Conservation (phyloP, 2,329 filamentous ascomycete species). For the Fusarium austroafricanum region DNA sequence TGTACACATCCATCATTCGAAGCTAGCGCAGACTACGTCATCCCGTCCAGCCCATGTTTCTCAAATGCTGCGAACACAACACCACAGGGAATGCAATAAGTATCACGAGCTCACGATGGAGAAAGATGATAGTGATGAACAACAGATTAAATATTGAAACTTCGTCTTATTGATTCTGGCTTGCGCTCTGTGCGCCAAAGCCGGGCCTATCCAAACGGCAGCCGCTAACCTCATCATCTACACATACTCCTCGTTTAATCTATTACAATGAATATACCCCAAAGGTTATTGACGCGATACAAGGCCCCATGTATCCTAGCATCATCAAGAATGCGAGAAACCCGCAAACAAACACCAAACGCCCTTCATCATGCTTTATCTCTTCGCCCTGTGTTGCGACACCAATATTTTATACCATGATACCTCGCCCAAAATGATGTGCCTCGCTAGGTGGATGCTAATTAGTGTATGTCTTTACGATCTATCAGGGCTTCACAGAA, state of each 20-base stretch:
- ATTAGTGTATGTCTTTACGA: conserved; percentile 22
- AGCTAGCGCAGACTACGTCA: conserved; percentile 32
- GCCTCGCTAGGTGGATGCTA: conserved; percentile 34
- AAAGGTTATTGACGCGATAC: conserved; percentile 27
- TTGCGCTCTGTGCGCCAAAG: conserved; percentile 19
- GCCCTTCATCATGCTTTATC: conserved; percentile 44
- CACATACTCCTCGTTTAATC: conserved; percentile 40
- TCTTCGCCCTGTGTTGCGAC: conserved; percentile 33
- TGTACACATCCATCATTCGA: not conserved
- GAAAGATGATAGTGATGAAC: not conserved
- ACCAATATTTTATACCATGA: conserved; percentile 23
- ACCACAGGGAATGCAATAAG: not conserved
- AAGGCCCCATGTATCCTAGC: conserved; percentile 24
- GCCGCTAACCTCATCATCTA: conserved; percentile 13
- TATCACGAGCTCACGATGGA: conserved; percentile 30
- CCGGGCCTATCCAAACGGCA: conserved; percentile 36
- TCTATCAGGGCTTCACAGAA: conserved; percentile 5
- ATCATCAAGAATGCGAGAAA: conserved; percentile 43
- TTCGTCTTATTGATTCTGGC: conserved; percentile 17
- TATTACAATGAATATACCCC: conserved; percentile 45
- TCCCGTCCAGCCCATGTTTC: conserved; percentile 14
- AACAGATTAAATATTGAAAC: not conserved
- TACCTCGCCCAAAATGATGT: conserved; percentile 23
- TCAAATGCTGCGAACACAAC: not conserved
- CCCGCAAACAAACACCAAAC: conserved; percentile 40